Percentiles rank a stretch among this genome's conserved stretches.
These are phyloP conservation scores for Plectranthus barbatus DNA, from an alignment of 257 asterid genomes.

Conservation along the genomic window DNA sequence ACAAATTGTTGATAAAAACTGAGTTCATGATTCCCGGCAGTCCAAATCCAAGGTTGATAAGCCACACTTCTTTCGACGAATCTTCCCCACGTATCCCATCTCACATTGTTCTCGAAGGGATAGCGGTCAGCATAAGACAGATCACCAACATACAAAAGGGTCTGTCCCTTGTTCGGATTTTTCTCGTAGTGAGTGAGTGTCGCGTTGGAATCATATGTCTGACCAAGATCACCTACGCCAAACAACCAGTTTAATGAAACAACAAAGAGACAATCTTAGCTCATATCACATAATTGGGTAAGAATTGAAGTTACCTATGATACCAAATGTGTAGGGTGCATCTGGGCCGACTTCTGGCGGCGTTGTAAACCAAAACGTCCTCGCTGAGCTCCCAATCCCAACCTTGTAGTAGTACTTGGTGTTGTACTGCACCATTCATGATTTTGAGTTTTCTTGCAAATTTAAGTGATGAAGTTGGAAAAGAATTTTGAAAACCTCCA, in stretches of 20 bases:
- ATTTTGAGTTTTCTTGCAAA: too few relatives aligned
- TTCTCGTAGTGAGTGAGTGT: slow-evolving; percentile 70
- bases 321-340: slow-evolving; percentile 81
- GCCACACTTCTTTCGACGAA: slow-evolving; percentile 77
- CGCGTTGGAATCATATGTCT: slow-evolving; percentile 60
- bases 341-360: slow-evolving; percentile 83
- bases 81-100: slow-evolving; percentile 95
- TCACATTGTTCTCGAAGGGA: slow-evolving; percentile 60
- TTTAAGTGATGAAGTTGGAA: too few relatives aligned
- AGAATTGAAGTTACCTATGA: slow-evolving; percentile 43
- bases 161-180: slow-evolving; percentile 62
- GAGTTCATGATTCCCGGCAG: slow-evolving; percentile 77
- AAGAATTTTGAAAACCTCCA: slow-evolving; percentile 30
- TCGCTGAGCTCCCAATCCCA: slow-evolving; percentile 39
- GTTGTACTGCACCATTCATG: slow-evolving; percentile 46
- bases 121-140: slow-evolving; percentile 76
- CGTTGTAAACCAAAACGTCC: slow-evolving; percentile 74
- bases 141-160: slow-evolving; percentile 73
- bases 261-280: too few relatives aligned
- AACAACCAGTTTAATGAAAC: background rate
- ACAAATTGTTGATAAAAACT: slow-evolving; percentile 78
- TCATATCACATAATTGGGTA: too few relatives aligned
- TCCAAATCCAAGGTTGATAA: slow-evolving; percentile 96
- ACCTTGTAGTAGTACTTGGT: slow-evolving; percentile 77
- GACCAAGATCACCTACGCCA: slow-evolving; percentile 79